These are phyloP conservation scores for Aspergillus vadensis DNA, from an alignment of 2,329 filamentous ascomycete genomes.

Conservation along the genomic window DNA sequence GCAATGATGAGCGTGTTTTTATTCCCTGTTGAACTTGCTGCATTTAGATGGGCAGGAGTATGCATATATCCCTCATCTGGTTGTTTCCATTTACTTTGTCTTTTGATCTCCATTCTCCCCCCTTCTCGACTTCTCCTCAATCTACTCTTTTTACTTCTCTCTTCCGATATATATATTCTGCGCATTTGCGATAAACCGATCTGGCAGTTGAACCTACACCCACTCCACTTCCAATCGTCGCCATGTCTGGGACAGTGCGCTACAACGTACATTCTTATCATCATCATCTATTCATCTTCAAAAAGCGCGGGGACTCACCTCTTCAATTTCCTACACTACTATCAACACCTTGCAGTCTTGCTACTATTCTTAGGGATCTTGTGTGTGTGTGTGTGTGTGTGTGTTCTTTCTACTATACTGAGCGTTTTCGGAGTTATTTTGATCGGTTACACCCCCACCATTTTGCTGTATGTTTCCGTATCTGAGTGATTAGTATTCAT, in stretches of 20 bases:
- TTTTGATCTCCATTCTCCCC: conserved; percentile 3
- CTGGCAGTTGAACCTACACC: neutral
- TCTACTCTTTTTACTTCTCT: conserved; percentile 9
- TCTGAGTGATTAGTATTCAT: neutral
- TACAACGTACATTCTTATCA: conserved; percentile 6
- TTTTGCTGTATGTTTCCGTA: neutral
- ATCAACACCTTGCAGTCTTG: neutral
- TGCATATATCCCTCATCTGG: conserved; percentile 30
- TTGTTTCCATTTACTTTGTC: conserved; percentile 20
- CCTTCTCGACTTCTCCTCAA: conserved; percentile 1
- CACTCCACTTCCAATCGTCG: neutral
- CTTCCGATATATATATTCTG: conserved; percentile 14
- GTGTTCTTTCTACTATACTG: conserved; percentile 16
- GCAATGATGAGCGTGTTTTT: conserved; percentile 29
- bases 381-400: conserved; percentile 7
- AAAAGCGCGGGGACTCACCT: neutral
- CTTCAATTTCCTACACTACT: neutral
- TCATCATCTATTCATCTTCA: neutral
- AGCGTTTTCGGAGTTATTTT: conserved; percentile 16
- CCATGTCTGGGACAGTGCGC: neutral
- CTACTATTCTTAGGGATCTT: neutral
- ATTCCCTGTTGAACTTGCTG: conserved; percentile 23
- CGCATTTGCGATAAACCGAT: neutral
- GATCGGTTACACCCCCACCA: conserved; percentile 12
- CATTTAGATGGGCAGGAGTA: conserved; percentile 35